Percentiles rank a stretch among this genome's conserved stretches.
phyloP scores from a whole-genome alignment of 2,329 filamentous ascomycete species.

The Neopestalotiopsis rosae region DNA sequence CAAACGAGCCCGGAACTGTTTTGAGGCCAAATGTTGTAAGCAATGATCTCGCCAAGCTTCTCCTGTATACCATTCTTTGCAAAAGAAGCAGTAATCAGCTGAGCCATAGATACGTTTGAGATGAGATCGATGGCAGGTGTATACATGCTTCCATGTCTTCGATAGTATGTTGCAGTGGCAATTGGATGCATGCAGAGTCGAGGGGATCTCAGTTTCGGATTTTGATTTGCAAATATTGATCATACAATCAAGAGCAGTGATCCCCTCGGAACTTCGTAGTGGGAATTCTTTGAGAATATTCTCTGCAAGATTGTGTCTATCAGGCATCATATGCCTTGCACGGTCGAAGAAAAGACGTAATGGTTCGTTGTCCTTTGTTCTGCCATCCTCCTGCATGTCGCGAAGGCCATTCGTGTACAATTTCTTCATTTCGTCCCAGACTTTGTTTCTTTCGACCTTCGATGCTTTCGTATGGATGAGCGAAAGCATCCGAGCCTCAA shows the following conservation, averaged over 20 bases:
- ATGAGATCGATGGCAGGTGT: conserved; percentile 5
- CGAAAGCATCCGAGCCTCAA: conserved; percentile 5
- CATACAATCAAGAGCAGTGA: conserved; percentile 5
- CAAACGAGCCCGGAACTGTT: conserved; percentile 4
- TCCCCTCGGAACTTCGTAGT: conserved; percentile 5
- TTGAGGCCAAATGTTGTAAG: conserved; percentile 9
- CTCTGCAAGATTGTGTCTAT: conserved; percentile 6
- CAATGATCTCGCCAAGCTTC: background rate
- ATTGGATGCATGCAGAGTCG: background rate
- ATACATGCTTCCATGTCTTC: conserved; percentile 6
- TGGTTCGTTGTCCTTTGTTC: conserved; percentile 5
- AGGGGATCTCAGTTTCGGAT: background rate
- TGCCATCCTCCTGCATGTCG: conserved; percentile 5
- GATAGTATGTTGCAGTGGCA: background rate
- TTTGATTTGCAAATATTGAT: conserved; percentile 2
- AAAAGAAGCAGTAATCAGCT: conserved; percentile 9
- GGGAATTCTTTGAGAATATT: conserved; percentile 6
- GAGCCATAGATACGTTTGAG: conserved; percentile 9
- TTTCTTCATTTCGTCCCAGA: conserved; percentile 6
- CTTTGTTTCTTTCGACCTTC: conserved; percentile 4
- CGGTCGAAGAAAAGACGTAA: conserved; percentile 3
- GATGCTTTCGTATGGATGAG: conserved; percentile 6
- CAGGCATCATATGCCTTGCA: conserved; percentile 6
- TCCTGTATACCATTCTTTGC: conserved; percentile 9
- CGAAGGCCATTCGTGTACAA: conserved; percentile 3